A percentile compares a stretch with the other conserved stretches of the same genome.
Evolutionary conservation across 495 filamentous ascomycete genomes (phyloP).

Genomic region (Eremomyces bilateralis): DNA sequence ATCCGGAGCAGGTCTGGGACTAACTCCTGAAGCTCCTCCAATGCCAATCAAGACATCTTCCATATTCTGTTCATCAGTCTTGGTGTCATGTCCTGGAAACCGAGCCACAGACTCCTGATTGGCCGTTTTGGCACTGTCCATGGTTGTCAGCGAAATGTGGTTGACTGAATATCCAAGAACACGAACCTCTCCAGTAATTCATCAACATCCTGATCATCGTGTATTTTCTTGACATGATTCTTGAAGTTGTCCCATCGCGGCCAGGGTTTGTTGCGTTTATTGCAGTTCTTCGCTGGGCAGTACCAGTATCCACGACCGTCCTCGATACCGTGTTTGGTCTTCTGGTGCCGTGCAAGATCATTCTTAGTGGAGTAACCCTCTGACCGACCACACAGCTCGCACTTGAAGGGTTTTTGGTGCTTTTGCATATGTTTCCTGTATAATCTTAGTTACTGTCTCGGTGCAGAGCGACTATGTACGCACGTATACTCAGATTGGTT

Average conservation of each 20-base stretch:
- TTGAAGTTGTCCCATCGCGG: slow-evolving; percentile 82
- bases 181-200: too few species aligned
- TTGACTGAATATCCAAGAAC: too few species aligned
- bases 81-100: too few species aligned
- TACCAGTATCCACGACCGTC: slow-evolving; percentile 30
- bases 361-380: slow-evolving; percentile 67
- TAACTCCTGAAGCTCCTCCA: too few species aligned
- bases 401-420: slow-evolving; percentile 55
- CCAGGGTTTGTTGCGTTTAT: slow-evolving; percentile 54
- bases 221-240: slow-evolving; percentile 64
- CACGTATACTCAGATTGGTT: not conserved
- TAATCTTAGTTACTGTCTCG: slow-evolving; percentile 2
- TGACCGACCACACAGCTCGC: slow-evolving; percentile 35
- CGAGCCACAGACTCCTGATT: too few species aligned
- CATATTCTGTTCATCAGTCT: too few species aligned
- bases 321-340: slow-evolving; percentile 20
- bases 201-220: slow-evolving; percentile 33
- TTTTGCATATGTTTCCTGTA: slow-evolving; percentile 61
- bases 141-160: too few species aligned
- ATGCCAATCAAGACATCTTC: too few species aligned
- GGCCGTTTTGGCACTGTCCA: too few species aligned
- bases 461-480: not conserved
- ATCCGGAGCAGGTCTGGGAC: too few species aligned
- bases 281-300: slow-evolving; percentile 43
- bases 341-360: slow-evolving; percentile 28